A percentile compares a stretch with the other conserved stretches of the same genome.
Conservation (phyloP, 225 moss, liverwort and hornwort genomes). For the Polytrichum formosum region DNA sequence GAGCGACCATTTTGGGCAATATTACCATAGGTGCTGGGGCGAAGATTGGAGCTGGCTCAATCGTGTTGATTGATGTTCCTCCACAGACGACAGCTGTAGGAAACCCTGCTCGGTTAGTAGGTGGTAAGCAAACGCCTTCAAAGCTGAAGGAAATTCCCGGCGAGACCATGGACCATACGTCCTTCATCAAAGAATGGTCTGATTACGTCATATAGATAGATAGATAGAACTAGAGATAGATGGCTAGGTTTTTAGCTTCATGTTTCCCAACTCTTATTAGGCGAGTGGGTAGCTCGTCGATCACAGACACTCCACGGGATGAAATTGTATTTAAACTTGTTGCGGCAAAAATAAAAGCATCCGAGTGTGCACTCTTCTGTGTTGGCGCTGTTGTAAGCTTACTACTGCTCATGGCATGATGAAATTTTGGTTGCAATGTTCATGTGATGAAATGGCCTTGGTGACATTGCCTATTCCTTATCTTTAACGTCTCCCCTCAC, state of each 20-base stretch:
- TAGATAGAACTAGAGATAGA: neutral
- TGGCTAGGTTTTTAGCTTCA: neutral
- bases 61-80: constrained; percentile 62
- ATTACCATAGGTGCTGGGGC: constrained; percentile 55
- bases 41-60: constrained; percentile 62
- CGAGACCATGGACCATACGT: constrained; percentile 61
- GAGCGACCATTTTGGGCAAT: constrained; percentile 62
- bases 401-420: neutral
- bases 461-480: no score
- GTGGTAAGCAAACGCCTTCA: constrained; percentile 41
- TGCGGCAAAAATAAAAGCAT: constrained; percentile 4
- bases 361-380: constrained; percentile 10
- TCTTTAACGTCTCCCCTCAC: neutral
- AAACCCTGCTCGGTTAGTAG: constrained; percentile 55
- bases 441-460: no score
- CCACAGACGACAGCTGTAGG: constrained; percentile 61
- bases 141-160: constrained; percentile 45
- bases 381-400: constrained; percentile 3
- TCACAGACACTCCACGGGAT: neutral
- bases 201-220: constrained; percentile 54
- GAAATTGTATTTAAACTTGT: neutral
- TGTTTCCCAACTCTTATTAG: neutral
- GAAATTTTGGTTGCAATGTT: neutral
- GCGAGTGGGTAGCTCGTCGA: neutral
- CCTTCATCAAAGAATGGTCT: constrained; percentile 56